A percentile compares a stretch with the other conserved stretches of the same genome.
Conservation (phyloP, 768 basidiomycete genomes). For the Kwoniella sp. region DNA sequence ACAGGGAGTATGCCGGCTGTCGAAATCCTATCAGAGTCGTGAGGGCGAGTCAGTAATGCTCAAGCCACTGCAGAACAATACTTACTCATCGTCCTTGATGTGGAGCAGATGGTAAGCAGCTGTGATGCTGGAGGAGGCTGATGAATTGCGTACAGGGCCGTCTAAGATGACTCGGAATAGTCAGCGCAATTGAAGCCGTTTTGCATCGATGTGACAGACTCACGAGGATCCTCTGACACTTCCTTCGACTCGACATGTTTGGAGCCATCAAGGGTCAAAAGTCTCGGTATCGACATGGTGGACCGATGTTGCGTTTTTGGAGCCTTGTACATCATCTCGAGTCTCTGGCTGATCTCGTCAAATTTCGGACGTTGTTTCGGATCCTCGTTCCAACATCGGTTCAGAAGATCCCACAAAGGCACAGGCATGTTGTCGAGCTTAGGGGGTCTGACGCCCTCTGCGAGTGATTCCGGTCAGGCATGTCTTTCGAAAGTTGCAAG, state of each 20-base stretch:
- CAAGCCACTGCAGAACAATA: background rate
- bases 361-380: conserved; percentile 34
- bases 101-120: background rate
- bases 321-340: conserved; percentile 20
- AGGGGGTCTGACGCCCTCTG: conserved; percentile 30
- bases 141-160: background rate
- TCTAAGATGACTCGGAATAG: too few relatives aligned
- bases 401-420: conserved; percentile 28
- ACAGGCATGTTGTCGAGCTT: conserved; percentile 21
- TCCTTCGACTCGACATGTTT: background rate
- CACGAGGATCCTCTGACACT: background rate
- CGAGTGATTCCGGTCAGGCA: background rate
- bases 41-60: too few relatives aligned
- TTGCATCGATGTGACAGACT: too few relatives aligned
- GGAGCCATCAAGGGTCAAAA: background rate
- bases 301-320: conserved; percentile 1
- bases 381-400: conserved; percentile 36
- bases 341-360: conserved; percentile 20
- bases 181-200: too few relatives aligned
- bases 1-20: too few relatives aligned
- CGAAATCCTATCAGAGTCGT: background rate
- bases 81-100: background rate
- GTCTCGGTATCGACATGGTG: background rate
- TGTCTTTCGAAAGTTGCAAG: too few relatives aligned
- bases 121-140: too few relatives aligned